A percentile compares a stretch with the other conserved stretches of the same genome.
These are phyloP conservation scores for Amborella trichopoda DNA, from an alignment of 164 flowering plant species.

Conservation along the genomic window DNA sequence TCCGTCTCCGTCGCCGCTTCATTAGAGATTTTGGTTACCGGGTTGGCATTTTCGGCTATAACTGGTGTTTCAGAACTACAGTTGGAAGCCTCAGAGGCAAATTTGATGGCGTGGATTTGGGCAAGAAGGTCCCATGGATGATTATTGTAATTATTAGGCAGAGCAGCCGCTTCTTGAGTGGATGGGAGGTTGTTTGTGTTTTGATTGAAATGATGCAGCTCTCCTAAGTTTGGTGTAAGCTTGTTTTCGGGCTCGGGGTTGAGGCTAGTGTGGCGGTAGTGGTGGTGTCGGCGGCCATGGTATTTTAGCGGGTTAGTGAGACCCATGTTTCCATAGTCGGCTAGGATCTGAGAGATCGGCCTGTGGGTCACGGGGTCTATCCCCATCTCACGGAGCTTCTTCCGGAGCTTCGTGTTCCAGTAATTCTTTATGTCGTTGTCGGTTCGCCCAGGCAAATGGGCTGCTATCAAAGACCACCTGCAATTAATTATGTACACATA, in stretches of 20 bases:
- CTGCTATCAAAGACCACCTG: conserved; percentile 85
- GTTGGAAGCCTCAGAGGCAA: conserved; percentile 30
- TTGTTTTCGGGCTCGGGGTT: conserved; percentile 27
- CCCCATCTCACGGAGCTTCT: conserved; percentile 73
- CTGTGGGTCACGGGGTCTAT: conserved; percentile 83
- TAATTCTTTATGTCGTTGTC: conserved; percentile 80
- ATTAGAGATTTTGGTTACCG: too few relatives aligned
- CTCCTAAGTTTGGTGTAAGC: conserved; percentile 6
- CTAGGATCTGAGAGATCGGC: conserved; percentile 72
- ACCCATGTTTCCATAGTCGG: conserved; percentile 63
- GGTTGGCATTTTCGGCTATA: too few relatives aligned
- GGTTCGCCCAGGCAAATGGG: conserved; percentile 78
- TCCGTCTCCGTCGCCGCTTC: too few relatives aligned
- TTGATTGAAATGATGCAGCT: conserved; percentile 4
- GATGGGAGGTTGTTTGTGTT: conserved; percentile 7
- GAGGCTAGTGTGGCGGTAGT: conserved; percentile 16
- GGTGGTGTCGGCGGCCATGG: not conserved
- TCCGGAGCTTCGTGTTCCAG: conserved; percentile 76
- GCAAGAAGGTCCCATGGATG: conserved; percentile 41
- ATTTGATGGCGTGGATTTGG: conserved; percentile 55
- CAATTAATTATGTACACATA: not conserved
- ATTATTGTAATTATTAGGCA: conserved; percentile 1
- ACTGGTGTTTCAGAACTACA: too few relatives aligned
- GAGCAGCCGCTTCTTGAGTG: conserved; percentile 11
- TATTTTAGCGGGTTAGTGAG: conserved; percentile 14